These are phyloP conservation scores for Globisporangium apiculatum DNA, from an alignment of 352 stramenopile species.

Conservation along the genomic window DNA sequence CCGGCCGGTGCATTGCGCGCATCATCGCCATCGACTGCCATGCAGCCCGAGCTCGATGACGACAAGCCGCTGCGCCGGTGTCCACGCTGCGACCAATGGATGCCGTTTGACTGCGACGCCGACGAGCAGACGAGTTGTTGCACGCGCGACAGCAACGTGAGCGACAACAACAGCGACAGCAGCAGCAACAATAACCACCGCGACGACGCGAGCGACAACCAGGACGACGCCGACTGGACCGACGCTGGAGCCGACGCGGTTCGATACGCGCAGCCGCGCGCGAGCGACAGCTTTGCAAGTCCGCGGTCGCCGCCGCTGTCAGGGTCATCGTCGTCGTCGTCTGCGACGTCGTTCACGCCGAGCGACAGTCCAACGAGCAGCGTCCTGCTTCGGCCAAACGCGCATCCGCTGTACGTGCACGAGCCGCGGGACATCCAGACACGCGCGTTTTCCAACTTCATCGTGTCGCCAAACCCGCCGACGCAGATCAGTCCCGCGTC, in stretches of 20 bases:
- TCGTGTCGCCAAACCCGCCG: slow-evolving; percentile 14
- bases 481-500: slow-evolving; percentile 4
- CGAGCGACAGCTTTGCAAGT: slow-evolving; percentile 1
- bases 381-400: background rate
- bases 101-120: slow-evolving; percentile 14
- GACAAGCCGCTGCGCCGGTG: background rate
- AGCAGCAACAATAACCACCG: slow-evolving; percentile 22
- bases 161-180: slow-evolving; percentile 16
- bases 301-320: slow-evolving; percentile 5
- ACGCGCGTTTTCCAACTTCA: slow-evolving; percentile 10
- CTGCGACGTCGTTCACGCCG: slow-evolving; percentile 6
- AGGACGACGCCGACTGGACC: slow-evolving; percentile 10
- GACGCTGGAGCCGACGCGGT: background rate
- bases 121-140: slow-evolving; percentile 20
- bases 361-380: slow-evolving; percentile 9
- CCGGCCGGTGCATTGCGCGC: background rate
- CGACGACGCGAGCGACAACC: slow-evolving; percentile 23
- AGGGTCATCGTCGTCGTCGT: slow-evolving; percentile 4
- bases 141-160: slow-evolving; percentile 10
- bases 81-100: slow-evolving; percentile 16
- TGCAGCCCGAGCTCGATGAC: background rate
- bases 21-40: background rate
- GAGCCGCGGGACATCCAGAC: no score
- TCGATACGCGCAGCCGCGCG: background rate
- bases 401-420: background rate